A percentile compares a stretch with the other conserved stretches of the same genome.
These are phyloP conservation scores for Emergomyces pasteurianus DNA, from an alignment of 2,329 filamentous ascomycete genomes.

Conservation along the genomic window DNA sequence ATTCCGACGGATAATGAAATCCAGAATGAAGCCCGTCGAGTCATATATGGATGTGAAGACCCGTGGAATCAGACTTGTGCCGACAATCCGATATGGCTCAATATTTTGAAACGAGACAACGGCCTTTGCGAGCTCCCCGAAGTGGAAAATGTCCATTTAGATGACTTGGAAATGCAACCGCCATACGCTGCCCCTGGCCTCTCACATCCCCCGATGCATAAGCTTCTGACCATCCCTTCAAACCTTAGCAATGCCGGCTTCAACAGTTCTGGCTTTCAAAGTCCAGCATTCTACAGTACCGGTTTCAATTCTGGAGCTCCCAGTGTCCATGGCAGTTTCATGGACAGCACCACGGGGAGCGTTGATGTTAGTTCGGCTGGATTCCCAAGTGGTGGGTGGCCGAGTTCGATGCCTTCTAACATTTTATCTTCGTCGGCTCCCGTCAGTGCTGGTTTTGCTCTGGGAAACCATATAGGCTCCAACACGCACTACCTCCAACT, in stretches of 20 bases:
- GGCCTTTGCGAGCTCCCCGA: constrained; percentile 24
- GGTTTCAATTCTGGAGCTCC: constrained; percentile 24
- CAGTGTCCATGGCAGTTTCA: constrained; percentile 20
- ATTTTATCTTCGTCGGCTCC: constrained; percentile 21
- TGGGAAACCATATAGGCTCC: constrained; percentile 27
- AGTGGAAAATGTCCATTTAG: constrained; percentile 23
- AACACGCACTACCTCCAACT: constrained; percentile 27
- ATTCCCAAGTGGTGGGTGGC: constrained; percentile 19
- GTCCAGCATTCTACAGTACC: constrained; percentile 19
- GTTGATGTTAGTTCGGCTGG: constrained; percentile 20
- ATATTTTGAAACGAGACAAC: constrained; percentile 32
- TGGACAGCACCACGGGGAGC: constrained; percentile 22
- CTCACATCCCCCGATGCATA: constrained; percentile 22
- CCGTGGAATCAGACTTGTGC: constrained; percentile 33
- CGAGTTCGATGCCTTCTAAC: not conserved
- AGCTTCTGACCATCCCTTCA: constrained; percentile 11
- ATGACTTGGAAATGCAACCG: constrained; percentile 31
- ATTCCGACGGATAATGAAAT: constrained; percentile 24
- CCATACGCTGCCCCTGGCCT: constrained; percentile 30
- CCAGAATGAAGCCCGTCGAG: constrained; percentile 19
- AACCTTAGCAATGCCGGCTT: constrained; percentile 16
- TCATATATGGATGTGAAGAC: constrained; percentile 21
- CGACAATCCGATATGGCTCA: constrained; percentile 36
- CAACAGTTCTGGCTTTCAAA: constrained; percentile 22
- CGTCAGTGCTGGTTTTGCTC: constrained; percentile 19